Conservation (phyloP, 805 yeast genomes). For the Ogataea parapolymorpha region DNA sequence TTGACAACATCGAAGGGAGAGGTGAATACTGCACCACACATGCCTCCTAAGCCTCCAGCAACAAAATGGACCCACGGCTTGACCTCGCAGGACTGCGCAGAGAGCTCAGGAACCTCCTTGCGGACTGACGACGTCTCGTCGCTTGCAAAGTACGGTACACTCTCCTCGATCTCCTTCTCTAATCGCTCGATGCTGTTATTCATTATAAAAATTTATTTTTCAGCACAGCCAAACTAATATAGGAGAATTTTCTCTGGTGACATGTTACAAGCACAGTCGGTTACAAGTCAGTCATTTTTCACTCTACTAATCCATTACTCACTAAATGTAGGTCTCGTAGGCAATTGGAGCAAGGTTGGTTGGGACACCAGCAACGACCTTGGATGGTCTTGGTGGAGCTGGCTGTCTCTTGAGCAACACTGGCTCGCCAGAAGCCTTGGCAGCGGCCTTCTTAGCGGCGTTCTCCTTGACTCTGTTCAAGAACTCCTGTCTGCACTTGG, state of each 20-base stretch:
- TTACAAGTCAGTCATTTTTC: not conserved
- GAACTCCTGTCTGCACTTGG: slow-evolving; percentile 99
- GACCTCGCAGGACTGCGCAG: slow-evolving; percentile 22
- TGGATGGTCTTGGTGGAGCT: slow-evolving; percentile 93
- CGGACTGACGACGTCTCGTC: slow-evolving; percentile 66
- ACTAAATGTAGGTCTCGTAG: slow-evolving; percentile 97
- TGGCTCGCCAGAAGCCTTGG: slow-evolving; percentile 89
- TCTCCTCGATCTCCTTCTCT: slow-evolving; percentile 50
- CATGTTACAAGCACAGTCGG: too few relatives aligned
- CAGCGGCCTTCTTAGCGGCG: slow-evolving; percentile 91
- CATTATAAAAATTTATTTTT: slow-evolving; percentile 6
- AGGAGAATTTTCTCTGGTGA: not conserved
- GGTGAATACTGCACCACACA: slow-evolving; percentile 94
- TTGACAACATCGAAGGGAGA: slow-evolving; percentile 96
- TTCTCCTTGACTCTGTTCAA: slow-evolving; percentile 97
- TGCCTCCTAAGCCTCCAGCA: slow-evolving; percentile 95
- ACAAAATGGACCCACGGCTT: slow-evolving; percentile 76
- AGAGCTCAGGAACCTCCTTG: slow-evolving; percentile 29
- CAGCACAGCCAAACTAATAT: slow-evolving; percentile 5
- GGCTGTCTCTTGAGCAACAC: slow-evolving; percentile 97
- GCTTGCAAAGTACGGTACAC: slow-evolving; percentile 61
- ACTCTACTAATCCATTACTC: slow-evolving; percentile 10
- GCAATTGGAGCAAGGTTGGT: slow-evolving; percentile 99
- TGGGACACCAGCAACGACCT: slow-evolving; percentile 82
- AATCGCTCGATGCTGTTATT: slow-evolving; percentile 14